These are phyloP conservation scores for Meyerozyma sp. DNA, from an alignment of 1,139 yeast species.

Conservation along the genomic window DNA sequence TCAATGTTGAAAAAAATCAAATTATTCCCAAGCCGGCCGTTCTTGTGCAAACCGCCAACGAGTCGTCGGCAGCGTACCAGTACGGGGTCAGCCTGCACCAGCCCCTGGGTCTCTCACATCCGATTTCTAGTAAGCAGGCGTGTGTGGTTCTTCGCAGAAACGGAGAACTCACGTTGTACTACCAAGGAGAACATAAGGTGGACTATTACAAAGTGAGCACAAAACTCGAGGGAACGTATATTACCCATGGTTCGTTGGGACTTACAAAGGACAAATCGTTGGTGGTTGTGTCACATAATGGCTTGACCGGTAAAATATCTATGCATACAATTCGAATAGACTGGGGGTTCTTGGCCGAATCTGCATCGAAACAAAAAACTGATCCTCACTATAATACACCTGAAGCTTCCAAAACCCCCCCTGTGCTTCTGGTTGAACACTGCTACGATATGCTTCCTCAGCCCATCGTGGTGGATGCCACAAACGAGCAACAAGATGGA, in stretches of 20 bases:
- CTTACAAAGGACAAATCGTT: conserved; percentile 47
- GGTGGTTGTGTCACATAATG: conserved; percentile 44
- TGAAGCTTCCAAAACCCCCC: conserved; percentile 28
- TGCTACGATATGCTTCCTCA: conserved; percentile 28
- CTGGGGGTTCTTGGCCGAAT: conserved; percentile 55
- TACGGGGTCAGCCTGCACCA: conserved; percentile 57
- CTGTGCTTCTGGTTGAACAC: conserved; percentile 18
- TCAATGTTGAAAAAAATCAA: conserved; percentile 61
- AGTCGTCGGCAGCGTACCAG: conserved; percentile 24
- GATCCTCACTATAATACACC: conserved; percentile 54
- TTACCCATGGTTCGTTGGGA: conserved; percentile 55
- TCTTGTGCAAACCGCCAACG: conserved; percentile 16
- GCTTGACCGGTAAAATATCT: conserved; percentile 32
- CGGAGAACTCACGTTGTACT: conserved; percentile 56
- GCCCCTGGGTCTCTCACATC: conserved; percentile 64
- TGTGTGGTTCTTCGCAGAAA: conserved; percentile 61
- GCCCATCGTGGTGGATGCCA: conserved; percentile 14
- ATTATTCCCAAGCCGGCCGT: conserved; percentile 50
- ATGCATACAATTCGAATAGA: conserved; percentile 47
- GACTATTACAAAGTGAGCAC: conserved; percentile 42
- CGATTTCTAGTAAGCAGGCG: conserved; percentile 65
- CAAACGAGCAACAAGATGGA: conserved; percentile 7
- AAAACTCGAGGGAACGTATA: conserved; percentile 18
- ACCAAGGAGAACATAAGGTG: conserved; percentile 58
- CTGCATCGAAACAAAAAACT: conserved; percentile 43